phyloP scores from a whole-genome alignment of 257 asterid genomes.

The Solanum bukasovii region DNA sequence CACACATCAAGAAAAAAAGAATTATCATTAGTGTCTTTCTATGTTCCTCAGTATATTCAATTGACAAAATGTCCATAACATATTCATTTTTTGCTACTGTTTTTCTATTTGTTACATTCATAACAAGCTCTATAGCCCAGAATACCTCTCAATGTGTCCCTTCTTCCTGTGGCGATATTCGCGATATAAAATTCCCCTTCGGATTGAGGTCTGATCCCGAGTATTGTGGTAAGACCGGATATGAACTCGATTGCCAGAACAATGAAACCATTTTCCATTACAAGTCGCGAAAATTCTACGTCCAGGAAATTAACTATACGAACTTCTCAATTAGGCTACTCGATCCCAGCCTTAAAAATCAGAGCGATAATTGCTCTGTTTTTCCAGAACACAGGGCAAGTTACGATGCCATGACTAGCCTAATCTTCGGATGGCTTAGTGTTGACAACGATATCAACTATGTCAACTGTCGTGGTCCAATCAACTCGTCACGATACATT shows the following conservation, averaged over 20 bases:
- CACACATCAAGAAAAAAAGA: background rate
- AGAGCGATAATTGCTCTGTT: background rate
- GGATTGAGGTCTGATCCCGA: constrained; percentile 30
- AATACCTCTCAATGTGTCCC: constrained; percentile 12
- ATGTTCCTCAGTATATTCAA: background rate
- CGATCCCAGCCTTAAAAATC: constrained; percentile 32
- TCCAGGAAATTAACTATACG: constrained; percentile 28
- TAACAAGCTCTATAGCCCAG: constrained; percentile 19
- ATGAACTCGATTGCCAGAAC: constrained; percentile 36
- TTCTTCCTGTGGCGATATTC: constrained; percentile 41
- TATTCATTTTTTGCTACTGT: constrained; percentile 5
- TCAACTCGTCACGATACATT: constrained; percentile 17
- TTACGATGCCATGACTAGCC: background rate
- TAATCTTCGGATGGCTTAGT: background rate
- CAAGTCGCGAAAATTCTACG: constrained; percentile 18
- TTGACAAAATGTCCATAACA: background rate
- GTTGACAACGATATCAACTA: background rate
- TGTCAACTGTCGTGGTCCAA: constrained; percentile 28
- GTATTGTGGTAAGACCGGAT: constrained; percentile 28
- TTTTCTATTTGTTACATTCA: background rate
- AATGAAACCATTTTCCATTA: constrained; percentile 18
- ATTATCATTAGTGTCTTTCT: background rate
- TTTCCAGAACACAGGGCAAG: background rate
- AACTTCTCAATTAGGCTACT: constrained; percentile 35
- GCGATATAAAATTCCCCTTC: constrained; percentile 39